Conservation (phyloP, 805 yeast species). For the Candida khao-thaluensis region DNA sequence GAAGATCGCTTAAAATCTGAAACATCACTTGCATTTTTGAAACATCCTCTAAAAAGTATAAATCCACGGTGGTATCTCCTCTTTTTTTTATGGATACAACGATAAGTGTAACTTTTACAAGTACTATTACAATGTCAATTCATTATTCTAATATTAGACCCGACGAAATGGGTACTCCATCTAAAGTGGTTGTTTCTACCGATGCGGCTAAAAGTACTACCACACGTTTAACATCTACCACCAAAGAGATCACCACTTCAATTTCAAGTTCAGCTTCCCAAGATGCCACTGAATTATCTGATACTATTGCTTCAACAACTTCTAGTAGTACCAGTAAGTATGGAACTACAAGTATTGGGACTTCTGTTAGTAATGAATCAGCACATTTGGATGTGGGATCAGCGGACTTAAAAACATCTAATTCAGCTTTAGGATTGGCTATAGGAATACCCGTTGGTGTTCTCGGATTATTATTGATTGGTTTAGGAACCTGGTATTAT, state of each 20-base stretch:
- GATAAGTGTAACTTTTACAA: constrained; percentile 11
- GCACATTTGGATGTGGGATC: background rate
- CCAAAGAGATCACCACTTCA: too few species aligned
- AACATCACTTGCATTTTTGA: constrained; percentile 4
- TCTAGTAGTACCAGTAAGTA: too few species aligned
- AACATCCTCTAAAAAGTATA: constrained; percentile 5
- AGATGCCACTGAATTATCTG: too few species aligned
- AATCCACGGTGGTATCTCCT: background rate
- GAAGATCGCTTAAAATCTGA: constrained; percentile 6
- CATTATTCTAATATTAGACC: constrained; percentile 7
- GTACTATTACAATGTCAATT: constrained; percentile 10
- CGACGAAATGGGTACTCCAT: constrained; percentile 3
- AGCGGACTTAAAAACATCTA: constrained; percentile 1
- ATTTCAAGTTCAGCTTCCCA: too few species aligned
- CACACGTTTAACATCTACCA: background rate
- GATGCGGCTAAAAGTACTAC: constrained; percentile 3
- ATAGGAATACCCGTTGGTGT: constrained; percentile 33
- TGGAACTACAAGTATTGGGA: too few species aligned
- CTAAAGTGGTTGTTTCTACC: constrained; percentile 7
- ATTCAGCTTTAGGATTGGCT: constrained; percentile 26
- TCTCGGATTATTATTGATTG: constrained; percentile 22
- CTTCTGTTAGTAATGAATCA: too few species aligned
- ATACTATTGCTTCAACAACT: too few species aligned
- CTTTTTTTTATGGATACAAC: constrained; percentile 10
- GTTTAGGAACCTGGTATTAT: constrained; percentile 21